Conservation (phyloP, 2,329 filamentous ascomycete genomes). For the Cercospora sesami region DNA sequence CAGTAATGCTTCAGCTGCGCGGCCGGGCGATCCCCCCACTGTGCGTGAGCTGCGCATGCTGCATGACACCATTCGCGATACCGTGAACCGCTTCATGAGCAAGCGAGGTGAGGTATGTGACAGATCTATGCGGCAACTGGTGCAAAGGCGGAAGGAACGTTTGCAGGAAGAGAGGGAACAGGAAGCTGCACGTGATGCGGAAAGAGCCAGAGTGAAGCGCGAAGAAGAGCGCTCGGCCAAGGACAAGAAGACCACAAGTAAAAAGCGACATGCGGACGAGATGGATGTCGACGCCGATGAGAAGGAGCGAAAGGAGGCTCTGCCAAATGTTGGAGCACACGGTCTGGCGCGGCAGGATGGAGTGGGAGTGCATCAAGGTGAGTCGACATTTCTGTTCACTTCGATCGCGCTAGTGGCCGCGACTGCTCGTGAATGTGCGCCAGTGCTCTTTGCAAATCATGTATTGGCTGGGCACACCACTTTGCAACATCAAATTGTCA, state of each 20-base stretch:
- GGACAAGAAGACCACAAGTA: conserved; percentile 32
- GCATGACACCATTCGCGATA: conserved; percentile 64
- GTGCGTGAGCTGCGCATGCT: conserved; percentile 65
- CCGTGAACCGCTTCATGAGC: conserved; percentile 45
- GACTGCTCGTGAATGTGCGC: neutral
- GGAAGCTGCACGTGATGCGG: conserved; percentile 52
- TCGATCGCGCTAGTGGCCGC: neutral
- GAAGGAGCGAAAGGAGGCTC: conserved; percentile 72
- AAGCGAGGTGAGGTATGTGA: conserved; percentile 67
- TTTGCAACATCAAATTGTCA: neutral
- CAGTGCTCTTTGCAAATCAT: neutral
- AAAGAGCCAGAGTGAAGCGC: conserved; percentile 38
- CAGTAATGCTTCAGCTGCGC: conserved; percentile 54
- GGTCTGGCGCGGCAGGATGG: conserved; percentile 65
- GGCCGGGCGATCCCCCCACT: conserved; percentile 50
- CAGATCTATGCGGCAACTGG: conserved; percentile 69
- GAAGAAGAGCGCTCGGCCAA: conserved; percentile 35
- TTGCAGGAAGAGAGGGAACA: conserved; percentile 55
- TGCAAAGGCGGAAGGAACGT: conserved; percentile 63
- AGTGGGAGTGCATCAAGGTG: conserved; percentile 60
- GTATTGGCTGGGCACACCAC: neutral
- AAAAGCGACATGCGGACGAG: conserved; percentile 39
- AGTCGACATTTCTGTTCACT: conserved; percentile 24
- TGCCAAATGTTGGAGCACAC: conserved; percentile 60
- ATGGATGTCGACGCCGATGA: conserved; percentile 47